Evolutionary conservation across 176 grass and related monocot genomes (phyloP), one percentile per base, ranked within the genome.

Genomic region (Phragmites australis): DNA sequence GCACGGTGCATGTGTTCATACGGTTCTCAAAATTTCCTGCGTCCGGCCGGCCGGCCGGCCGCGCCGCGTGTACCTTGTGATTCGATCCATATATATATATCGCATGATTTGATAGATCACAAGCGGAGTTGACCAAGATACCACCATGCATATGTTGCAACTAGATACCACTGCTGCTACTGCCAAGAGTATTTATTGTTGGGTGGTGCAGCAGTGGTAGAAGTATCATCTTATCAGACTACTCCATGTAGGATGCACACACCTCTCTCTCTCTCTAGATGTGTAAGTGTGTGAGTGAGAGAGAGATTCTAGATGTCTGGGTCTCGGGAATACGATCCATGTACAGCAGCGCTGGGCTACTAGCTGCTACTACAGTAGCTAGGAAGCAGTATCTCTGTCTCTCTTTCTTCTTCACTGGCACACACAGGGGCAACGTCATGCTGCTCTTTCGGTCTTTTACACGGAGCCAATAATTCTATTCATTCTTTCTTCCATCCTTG

Each of bases 291-390:
- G n/a, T n/a, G 1, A 55, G 50, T 21, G 21, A 11, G n/a, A 56
- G 8, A 57, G 55, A 26, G 55, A 58, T 12, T 25, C 42, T 50
- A 37, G 2, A 37, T 37, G 34, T 39, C 79, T 78, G 73, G 46
- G 43, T 84, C 87, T 89, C 62, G 87, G 87, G 87, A 89, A 84
- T 81, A 63, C 87, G 70, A 54, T 88, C 52, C 76, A 70, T 65
- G 42, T 77, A 62, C 75, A 77, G 53, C 23, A 76, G 15, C 59
- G 10, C 42, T 22, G 70, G 50, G 22, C 55, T 30, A 64, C 44
- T 32, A 44, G 40, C 14, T 77, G 18, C 46, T 72, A 34, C 7
- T 65, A 40, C 32, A 65, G 62, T 65, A 41, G 57, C 60, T 37
- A 37, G 34, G 5, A 2, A 37, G 34, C 34, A 37, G 34, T n/a